Conservation (phyloP, 2,329 filamentous ascomycete species). For the Basipetospora chlamydospora region DNA sequence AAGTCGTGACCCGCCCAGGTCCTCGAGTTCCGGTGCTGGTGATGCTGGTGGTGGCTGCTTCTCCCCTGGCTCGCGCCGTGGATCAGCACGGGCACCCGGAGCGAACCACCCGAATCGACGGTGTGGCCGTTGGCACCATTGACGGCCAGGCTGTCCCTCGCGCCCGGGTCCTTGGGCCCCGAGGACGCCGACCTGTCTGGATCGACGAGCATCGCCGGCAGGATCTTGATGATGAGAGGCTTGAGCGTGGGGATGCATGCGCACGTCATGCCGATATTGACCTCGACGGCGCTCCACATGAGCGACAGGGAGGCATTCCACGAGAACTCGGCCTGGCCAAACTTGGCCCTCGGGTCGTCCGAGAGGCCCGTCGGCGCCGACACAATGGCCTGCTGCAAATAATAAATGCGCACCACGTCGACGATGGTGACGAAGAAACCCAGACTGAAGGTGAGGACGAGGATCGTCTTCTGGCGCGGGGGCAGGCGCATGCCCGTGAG, state of each 20-base stretch:
- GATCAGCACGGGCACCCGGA: too few relatives aligned
- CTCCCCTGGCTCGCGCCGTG: too few relatives aligned
- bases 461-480: constrained; percentile 70
- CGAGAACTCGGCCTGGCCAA: constrained; percentile 39
- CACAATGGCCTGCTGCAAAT: constrained; percentile 60
- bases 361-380: constrained; percentile 22
- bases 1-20: too few relatives aligned
- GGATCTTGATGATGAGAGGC: constrained; percentile 56
- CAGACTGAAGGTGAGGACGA: constrained; percentile 73
- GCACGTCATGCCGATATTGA: constrained; percentile 80
- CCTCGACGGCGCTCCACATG: constrained; percentile 90
- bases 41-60: too few relatives aligned
- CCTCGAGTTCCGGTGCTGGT: too few relatives aligned
- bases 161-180: neutral
- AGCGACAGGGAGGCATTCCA: constrained; percentile 74
- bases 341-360: constrained; percentile 25
- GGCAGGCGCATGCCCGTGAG: constrained; percentile 77
- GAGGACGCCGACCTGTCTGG: constrained; percentile 13
- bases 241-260: constrained; percentile 89
- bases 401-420: constrained; percentile 80
- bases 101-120: too few relatives aligned
- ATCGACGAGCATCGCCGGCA: constrained; percentile 42
- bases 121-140: too few relatives aligned
- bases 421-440: constrained; percentile 80
- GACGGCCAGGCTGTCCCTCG: neutral